Base-by-base conservation (phyloP, 139 green algal genomes). In the Tetradesmus obliquus region DNA sequence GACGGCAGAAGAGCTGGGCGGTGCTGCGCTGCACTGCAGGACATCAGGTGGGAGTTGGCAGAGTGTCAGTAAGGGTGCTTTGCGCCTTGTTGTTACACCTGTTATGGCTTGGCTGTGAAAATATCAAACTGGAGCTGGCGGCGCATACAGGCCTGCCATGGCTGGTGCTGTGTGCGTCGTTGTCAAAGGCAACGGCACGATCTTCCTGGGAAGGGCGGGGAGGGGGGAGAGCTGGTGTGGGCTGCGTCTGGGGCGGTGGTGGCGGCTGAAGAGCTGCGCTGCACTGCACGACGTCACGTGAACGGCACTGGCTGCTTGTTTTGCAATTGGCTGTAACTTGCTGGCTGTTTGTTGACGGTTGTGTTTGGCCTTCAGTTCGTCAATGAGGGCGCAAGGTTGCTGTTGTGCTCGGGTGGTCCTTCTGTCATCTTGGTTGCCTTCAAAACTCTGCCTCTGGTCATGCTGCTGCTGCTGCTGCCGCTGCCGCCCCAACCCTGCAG, bases 231-330 rank as follows among this genome's bases (percentile, higher is more conserved):
- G 3, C 81, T 92, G 10, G 88, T 97, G 62, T 93, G 97, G 89
- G 97, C 97, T 5, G 97, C 97, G n/a, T 98, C 97, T 15, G 98
- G 97, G 3, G 97, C 99, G 93, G 96, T 96, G 22, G 98, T 99
- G 12, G 97, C 22, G 10, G 96, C 97, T 12, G 97, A 99, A 90
- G 97, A 98, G 86, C 95, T 99, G 94, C 95, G 79, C 93, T 99
- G 92, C 98, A 99, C 93, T 97, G 95, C 95, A 92, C 87, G 6
- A 97, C 93, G 15, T 98, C 95, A 54, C 97, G 96, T 85, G 88
- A 45, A 45, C 0, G 32, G 32, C 32, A 45, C 32, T 45, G 32
- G 32, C 32, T 45, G 32, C 32, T 45, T 45, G 32, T 45, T 45
- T 45, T 45, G 32, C 32, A 45, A 45, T 45, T 45, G 32, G 32